These are phyloP conservation scores for Lolium multiflorum DNA, from an alignment of 176 grass and related monocot genomes.

Conservation along the genomic window DNA sequence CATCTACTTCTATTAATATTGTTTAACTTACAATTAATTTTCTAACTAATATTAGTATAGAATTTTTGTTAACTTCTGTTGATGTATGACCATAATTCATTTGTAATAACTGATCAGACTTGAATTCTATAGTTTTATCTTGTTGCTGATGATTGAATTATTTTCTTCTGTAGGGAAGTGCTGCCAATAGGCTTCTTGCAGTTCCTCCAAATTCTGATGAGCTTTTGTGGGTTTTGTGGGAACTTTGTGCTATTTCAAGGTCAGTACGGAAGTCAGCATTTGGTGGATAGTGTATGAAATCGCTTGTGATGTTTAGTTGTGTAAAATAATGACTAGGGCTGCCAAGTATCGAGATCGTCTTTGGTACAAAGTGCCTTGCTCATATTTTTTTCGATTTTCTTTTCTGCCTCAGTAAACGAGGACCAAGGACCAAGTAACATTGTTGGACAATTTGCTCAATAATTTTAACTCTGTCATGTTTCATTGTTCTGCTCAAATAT, in stretches of 20 bases:
- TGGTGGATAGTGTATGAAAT: conserved; percentile 22
- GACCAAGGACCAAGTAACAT: not conserved
- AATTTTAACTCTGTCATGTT: conserved; percentile 9
- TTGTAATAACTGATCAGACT: conserved; percentile 16
- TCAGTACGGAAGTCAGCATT: conserved; percentile 46
- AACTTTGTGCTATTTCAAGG: conserved; percentile 97
- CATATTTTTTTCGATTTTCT: not conserved
- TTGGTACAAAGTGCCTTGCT: not conserved
- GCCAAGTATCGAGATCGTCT: conserved; percentile 5
- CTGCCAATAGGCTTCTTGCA: conserved; percentile 74
- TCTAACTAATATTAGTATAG: not conserved
- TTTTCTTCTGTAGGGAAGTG: conserved; percentile 68
- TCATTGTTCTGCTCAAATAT: conserved; percentile 15
- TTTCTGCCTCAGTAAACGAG: conserved; percentile 25
- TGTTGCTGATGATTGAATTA: conserved; percentile 38
- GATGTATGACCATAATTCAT: conserved; percentile 10
- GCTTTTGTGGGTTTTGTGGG: conserved; percentile 96
- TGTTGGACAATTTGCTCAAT: conserved; percentile 26
- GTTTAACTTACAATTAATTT: conserved; percentile 5
- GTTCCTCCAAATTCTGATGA: conserved; percentile 81
- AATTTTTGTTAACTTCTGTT: conserved; percentile 7
- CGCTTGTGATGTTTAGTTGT: conserved; percentile 21
- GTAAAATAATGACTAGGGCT: conserved; percentile 25
- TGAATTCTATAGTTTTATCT: not conserved
- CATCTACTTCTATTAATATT: conserved; percentile 22